These are phyloP conservation scores for Lactarius indigo DNA, from an alignment of 768 basidiomycete genomes.

Conservation along the genomic window DNA sequence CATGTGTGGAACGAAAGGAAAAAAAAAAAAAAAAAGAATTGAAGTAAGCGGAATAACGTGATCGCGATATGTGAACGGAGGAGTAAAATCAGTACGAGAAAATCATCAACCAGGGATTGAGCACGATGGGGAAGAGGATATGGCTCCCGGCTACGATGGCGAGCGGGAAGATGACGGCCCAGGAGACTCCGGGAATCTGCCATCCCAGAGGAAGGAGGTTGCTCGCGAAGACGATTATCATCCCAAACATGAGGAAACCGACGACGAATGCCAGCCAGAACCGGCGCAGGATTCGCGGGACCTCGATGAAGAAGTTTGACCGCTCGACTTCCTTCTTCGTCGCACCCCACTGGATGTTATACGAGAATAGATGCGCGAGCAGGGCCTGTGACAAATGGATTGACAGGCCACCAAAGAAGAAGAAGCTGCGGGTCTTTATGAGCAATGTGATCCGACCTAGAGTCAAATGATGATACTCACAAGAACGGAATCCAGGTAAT, in stretches of 20 bases:
- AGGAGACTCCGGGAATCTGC: constrained; percentile 56
- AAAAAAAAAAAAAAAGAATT: neutral
- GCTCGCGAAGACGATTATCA: constrained; percentile 56
- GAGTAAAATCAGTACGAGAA: constrained; percentile 50
- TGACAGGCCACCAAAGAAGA: constrained; percentile 56
- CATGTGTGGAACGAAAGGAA: too few relatives aligned
- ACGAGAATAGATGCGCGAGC: constrained; percentile 54
- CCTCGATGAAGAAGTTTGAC: constrained; percentile 88
- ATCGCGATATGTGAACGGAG: neutral
- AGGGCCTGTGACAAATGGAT: constrained; percentile 53
- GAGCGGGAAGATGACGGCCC: constrained; percentile 77
- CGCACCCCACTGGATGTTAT: constrained; percentile 55
- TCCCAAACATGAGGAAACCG: constrained; percentile 47
- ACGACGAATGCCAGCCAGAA: constrained; percentile 66
- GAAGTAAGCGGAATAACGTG: neutral
- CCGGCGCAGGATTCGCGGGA: constrained; percentile 77
- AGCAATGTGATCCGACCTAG: neutral
- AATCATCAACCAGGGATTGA: constrained; percentile 89
- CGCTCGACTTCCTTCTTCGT: constrained; percentile 81
- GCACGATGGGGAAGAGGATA: constrained; percentile 74
- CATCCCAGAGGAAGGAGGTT: constrained; percentile 58
- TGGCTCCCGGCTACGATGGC: constrained; percentile 63
- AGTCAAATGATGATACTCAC: constrained; percentile 40
- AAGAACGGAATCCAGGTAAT: constrained; percentile 71
- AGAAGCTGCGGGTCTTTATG: constrained; percentile 34